Evolutionary conservation across 2,329 filamentous ascomycete species (phyloP).

Genomic region (Myriosclerotinia duriaeana): DNA sequence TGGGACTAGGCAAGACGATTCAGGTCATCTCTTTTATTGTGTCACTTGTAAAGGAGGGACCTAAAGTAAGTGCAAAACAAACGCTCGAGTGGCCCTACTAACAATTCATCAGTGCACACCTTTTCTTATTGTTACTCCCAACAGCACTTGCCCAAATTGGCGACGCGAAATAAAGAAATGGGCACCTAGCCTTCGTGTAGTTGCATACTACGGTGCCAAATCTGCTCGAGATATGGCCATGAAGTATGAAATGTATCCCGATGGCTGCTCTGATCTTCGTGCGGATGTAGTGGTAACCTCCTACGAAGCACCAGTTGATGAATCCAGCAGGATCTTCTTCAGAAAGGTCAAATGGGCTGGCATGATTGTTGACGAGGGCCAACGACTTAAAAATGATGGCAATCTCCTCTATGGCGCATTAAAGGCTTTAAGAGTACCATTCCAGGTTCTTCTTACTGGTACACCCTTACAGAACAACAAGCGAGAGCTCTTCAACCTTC

Average conservation of each 20-base stretch:
- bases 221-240: conserved; percentile 74
- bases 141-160: conserved; percentile 97
- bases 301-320: conserved; percentile 83
- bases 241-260: conserved; percentile 81
- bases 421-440: conserved; percentile 71
- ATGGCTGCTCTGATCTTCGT: conserved; percentile 63
- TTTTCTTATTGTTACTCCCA: conserved; percentile 89
- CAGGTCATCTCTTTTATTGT: conserved; percentile 84
- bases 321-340: conserved; percentile 65
- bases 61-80: conserved; percentile 41
- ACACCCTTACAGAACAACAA: conserved; percentile 96
- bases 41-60: conserved; percentile 65
- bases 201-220: conserved; percentile 85
- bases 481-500: conserved; percentile 90
- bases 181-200: conserved; percentile 80
- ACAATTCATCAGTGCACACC: conserved; percentile 66
- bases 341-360: conserved; percentile 77
- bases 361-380: conserved; percentile 90
- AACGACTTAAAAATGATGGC: conserved; percentile 90
- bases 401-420: conserved; percentile 78
- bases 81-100: conserved; percentile 53
- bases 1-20: conserved; percentile 97
- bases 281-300: conserved; percentile 94
- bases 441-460: conserved; percentile 79
- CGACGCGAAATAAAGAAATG: conserved; percentile 92